Conservation (phyloP, 1,284 basidiomycete species). For the Irpex sp. region DNA sequence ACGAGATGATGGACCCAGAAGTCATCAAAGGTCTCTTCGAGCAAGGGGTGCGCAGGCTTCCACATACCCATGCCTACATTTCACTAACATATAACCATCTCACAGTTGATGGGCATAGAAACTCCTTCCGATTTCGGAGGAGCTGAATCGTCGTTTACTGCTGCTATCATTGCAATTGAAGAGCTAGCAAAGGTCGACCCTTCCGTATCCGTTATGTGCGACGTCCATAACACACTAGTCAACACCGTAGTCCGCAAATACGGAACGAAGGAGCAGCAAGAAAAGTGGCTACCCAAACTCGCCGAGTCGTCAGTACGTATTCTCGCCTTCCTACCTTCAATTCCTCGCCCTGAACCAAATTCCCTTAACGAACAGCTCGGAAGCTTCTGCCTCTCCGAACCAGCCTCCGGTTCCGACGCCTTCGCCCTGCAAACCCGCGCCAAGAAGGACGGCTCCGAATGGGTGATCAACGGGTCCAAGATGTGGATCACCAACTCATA, state of each 20-base stretch:
- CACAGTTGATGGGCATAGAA: slow-evolving; percentile 96
- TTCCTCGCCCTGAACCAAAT: neutral
- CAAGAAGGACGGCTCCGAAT: slow-evolving; percentile 78
- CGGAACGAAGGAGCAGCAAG: slow-evolving; percentile 79
- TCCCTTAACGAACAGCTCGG: slow-evolving; percentile 60
- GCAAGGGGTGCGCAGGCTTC: slow-evolving; percentile 70
- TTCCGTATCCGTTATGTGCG: slow-evolving; percentile 93
- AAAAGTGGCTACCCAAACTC: slow-evolving; percentile 86
- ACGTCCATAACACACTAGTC: slow-evolving; percentile 98
- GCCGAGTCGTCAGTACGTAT: slow-evolving; percentile 65
- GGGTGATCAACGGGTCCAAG: slow-evolving; percentile 91
- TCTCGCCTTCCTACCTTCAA: neutral
- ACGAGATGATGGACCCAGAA: slow-evolving; percentile 88
- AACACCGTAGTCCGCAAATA: slow-evolving; percentile 93
- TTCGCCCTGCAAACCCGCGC: slow-evolving; percentile 95
- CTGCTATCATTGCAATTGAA: slow-evolving; percentile 95
- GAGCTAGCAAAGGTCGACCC: slow-evolving; percentile 96
- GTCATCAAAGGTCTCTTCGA: slow-evolving; percentile 92
- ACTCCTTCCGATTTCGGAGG: slow-evolving; percentile 83
- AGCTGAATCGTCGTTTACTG: slow-evolving; percentile 88
- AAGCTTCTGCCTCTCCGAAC: slow-evolving; percentile 94
- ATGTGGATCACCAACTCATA: slow-evolving; percentile 99
- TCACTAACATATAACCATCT: neutral
- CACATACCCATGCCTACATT: neutral
- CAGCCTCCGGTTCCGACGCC: slow-evolving; percentile 92